Evolutionary conservation across 768 basidiomycete species (phyloP), one percentile per base, ranked within the genome.

Genomic region (Lentinus brumalis): DNA sequence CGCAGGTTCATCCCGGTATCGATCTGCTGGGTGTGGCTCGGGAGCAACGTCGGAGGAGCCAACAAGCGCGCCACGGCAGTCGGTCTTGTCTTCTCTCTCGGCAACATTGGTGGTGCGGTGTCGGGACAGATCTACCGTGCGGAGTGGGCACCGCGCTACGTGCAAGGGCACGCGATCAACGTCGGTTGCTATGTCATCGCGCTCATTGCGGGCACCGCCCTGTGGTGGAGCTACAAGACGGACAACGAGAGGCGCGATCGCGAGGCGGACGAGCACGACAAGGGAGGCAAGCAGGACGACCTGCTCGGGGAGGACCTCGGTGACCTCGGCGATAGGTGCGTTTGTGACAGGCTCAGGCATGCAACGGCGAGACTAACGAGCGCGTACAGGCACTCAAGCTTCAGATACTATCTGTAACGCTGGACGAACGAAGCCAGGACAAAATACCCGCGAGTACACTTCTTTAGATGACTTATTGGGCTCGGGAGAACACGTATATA

Each of bases 101-200:
- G 74, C 29, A 75, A 74, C 67, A 70, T 73, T 63, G 73, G 73
- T 39, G 72, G 74, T 31, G 53, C 68, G 21, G 61, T 72, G 55
- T 66, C 63, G 26, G 72, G 71, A 39, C 72, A 67, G 65, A 70
- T 68, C 58, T 70, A 70, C 63, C 63, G 71, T 49, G 69, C 71
- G 12, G 65, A 71, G 61, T 69, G 72, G 70, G 64, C 68, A 5
- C 74, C 73, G 35, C 69, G 74, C 10, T 75, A 70, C 62, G 66
- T 75, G n/a, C 71, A 71, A 30, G 74, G 74, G 4, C 73, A 74
- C 54, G 73, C 70, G 11, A 68, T 71, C 61, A 73, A 70, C 67
- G 40, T 70, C 38, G 67, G 39, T 5, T 70, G 66, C 62, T 72
- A 70, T 52, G 64, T 53, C 39, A 30, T 67, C 53, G 69, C 68